Evolutionary conservation across 1,284 basidiomycete genomes (phyloP).

Genomic region (Cerioporus squamosus): DNA sequence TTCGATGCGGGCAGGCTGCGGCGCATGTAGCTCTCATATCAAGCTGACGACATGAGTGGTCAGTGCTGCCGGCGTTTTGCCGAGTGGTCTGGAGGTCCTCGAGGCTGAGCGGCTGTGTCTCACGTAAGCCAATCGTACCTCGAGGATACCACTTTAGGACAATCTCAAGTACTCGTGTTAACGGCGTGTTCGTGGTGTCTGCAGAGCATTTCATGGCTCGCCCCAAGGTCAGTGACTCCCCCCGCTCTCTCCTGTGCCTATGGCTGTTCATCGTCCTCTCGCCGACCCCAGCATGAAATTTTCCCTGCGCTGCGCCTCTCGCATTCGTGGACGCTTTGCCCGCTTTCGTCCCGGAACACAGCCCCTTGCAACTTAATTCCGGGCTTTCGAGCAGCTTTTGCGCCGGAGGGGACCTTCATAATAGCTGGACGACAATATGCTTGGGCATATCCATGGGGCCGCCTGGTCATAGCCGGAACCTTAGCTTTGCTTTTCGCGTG

Average conservation of each 20-base stretch:
- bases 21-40: background rate
- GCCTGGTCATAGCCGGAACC: conserved; percentile 21
- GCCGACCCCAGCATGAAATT: conserved; percentile 20
- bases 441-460: conserved; percentile 18
- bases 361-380: conserved; percentile 28
- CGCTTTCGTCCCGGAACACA: conserved; percentile 20
- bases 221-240: conserved; percentile 30
- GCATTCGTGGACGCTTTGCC: conserved; percentile 19
- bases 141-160: conserved; percentile 8
- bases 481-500: conserved; percentile 33
- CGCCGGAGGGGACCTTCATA: conserved; percentile 25
- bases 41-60: background rate
- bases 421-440: conserved; percentile 16
- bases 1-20: background rate
- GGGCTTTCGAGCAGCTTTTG: conserved; percentile 25
- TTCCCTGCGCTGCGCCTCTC: conserved; percentile 23
- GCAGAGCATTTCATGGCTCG: conserved; percentile 35
- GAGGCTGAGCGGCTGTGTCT: conserved; percentile 23
- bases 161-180: conserved; percentile 29
- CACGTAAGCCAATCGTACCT: conserved; percentile 13
- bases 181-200: conserved; percentile 36
- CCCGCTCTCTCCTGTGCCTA: conserved; percentile 29
- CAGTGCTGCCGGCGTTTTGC: conserved; percentile 1
- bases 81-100: conserved; percentile 2
- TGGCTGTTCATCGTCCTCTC: conserved; percentile 30